Evolutionary conservation across 2,329 filamentous ascomycete genomes (phyloP), one percentile per base, ranked within the genome.

Genomic region (Colletotrichum australisinense): DNA sequence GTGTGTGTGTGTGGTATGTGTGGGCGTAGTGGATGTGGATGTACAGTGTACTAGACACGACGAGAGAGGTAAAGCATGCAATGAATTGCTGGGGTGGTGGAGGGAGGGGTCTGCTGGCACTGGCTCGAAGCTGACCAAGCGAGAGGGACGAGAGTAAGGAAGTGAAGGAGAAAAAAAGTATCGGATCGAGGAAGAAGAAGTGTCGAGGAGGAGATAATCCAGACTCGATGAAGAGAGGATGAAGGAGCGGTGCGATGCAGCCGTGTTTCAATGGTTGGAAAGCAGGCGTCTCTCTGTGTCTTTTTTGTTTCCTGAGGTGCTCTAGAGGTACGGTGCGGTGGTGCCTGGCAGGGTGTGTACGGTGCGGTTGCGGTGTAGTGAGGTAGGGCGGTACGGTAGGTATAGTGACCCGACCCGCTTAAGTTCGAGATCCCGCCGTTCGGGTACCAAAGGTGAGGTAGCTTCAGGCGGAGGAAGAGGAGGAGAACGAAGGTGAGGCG

Each of bases 261-360:
- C 30, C 67, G 66, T 69, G 66, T 55, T 73, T 72, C 71, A 73
- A 70, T 70, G 67, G 57, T 70, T 59, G 56, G 66, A 67, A 67
- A 68, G 58, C 68, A 70, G 67, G 26, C 72, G 58, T 42, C 38
- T 46, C 59, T 49, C 59, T 49, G 16, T 16, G 56, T 71, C 76
- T 77, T 74, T 76, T 74, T 76, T 77, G 74, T 77, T 78, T 77
- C 76, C 77, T 78, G 79, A 77, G 22, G 16, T 19, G 28, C 53
- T 46, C 30, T 53, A 58, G 24, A 59, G 58, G 57, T 52, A 46
- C 26, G 42, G 60, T 63, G 42, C 19, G 19, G 42, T 42, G 49
- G 69, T 69, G 64, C 69, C 69, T 68, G 57, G 49, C 57, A 67
- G 42, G 56, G 62, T 57, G 62, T 57, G 55, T 67, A 68, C n/a